Evolutionary conservation across 805 yeast genomes (phyloP).

Genomic region (Kuraishia borneana): DNA sequence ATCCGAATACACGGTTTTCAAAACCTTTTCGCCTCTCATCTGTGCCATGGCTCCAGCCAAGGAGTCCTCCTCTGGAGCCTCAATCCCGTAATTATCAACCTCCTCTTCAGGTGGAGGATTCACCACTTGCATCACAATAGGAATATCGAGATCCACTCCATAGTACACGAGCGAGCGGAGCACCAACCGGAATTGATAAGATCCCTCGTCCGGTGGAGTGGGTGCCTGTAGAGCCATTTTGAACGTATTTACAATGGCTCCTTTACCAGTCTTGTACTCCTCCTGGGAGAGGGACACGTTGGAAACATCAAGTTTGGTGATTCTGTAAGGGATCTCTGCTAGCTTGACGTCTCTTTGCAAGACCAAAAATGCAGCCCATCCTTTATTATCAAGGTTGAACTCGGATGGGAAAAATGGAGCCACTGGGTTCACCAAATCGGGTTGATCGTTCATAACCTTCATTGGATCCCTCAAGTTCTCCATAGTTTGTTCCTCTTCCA

Average conservation of each 20-base stretch:
- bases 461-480: constrained; percentile 68
- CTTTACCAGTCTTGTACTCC: constrained; percentile 30
- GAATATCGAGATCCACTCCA: constrained; percentile 69
- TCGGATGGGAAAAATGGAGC: constrained; percentile 66
- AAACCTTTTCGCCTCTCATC: constrained; percentile 50
- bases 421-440: constrained; percentile 51
- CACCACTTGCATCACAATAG: constrained; percentile 60
- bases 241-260: constrained; percentile 53
- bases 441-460: constrained; percentile 52
- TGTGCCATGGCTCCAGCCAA: constrained; percentile 68
- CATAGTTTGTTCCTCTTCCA: constrained; percentile 48
- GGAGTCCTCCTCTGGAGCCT: constrained; percentile 66
- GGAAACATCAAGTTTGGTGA: constrained; percentile 39
- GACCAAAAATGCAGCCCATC: constrained; percentile 62
- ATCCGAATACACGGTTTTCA: constrained; percentile 23
- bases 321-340: constrained; percentile 50
- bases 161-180: constrained; percentile 69
- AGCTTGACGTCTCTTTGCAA: constrained; percentile 74
- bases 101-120: constrained; percentile 38
- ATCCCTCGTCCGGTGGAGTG: constrained; percentile 65
- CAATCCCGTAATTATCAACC: constrained; percentile 41
- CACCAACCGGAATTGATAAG: constrained; percentile 55
- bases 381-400: constrained; percentile 17
- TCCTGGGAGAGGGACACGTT: constrained; percentile 46
- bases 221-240: constrained; percentile 66